A percentile compares a stretch with the other conserved stretches of the same genome.
Conservation (phyloP, 2,329 filamentous ascomycete species). For the Aspergillus novoparasiticus region DNA sequence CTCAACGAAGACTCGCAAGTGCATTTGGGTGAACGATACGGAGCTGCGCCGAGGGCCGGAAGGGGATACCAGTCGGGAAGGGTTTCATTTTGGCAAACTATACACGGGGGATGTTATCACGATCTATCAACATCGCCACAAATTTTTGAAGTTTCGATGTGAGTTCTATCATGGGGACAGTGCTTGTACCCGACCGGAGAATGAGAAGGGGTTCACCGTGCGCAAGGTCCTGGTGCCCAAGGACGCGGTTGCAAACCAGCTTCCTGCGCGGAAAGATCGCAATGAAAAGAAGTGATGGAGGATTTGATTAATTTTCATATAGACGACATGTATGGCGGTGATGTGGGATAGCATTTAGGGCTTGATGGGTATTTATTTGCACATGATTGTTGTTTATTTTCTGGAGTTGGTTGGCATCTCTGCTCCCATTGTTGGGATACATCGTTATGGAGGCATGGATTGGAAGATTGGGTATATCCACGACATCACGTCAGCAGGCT, state of each 20-base stretch:
- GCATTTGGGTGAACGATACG: constrained; percentile 77
- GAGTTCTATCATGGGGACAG: constrained; percentile 53
- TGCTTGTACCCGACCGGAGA: constrained; percentile 41
- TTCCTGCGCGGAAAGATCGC: constrained; percentile 25
- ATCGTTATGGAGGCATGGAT: neutral
- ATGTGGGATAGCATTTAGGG: neutral
- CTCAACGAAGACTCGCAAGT: constrained; percentile 74
- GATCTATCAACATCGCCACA: constrained; percentile 60
- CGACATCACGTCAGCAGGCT: neutral
- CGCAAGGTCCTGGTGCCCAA: constrained; percentile 40
- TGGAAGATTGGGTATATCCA: neutral
- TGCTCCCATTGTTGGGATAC: neutral
- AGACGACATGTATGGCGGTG: neutral
- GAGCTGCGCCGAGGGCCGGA: constrained; percentile 60
- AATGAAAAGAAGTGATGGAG: constrained; percentile 14
- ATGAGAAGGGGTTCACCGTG: constrained; percentile 44
- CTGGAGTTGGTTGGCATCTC: neutral
- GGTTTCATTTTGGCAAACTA: constrained; percentile 64
- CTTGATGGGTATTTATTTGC: neutral
- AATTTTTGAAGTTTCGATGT: constrained; percentile 47
- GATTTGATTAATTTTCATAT: neutral
- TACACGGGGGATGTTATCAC: constrained; percentile 76
- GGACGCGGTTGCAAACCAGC: constrained; percentile 28
- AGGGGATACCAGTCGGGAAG: constrained; percentile 54
- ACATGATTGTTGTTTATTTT: neutral